phyloP scores from a whole-genome alignment of 163 green algal genomes.

The Coccomyxa subellipsoidea region DNA sequence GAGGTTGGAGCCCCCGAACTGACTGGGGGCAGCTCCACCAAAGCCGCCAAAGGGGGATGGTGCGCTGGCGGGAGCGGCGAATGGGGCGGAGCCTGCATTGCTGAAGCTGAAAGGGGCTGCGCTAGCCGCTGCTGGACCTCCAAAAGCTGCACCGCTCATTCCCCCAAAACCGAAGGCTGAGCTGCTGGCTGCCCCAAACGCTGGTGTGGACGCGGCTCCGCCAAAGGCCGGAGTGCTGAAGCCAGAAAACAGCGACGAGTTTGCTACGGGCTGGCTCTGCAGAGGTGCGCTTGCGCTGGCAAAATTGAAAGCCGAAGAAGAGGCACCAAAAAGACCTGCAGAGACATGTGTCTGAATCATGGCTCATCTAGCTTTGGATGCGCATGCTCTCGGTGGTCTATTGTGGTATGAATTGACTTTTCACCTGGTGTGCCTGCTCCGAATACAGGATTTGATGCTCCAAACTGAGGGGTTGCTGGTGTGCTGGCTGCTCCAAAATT shows the following conservation, averaged over 20 bases:
- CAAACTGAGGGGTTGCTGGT: constrained; percentile 6
- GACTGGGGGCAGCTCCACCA: not conserved
- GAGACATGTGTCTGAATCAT: not conserved
- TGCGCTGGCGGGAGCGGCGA: not conserved
- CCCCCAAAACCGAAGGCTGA: constrained; percentile 12
- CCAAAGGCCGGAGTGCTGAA: constrained; percentile 5
- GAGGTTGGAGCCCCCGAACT: not conserved
- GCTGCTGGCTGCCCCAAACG: constrained; percentile 16
- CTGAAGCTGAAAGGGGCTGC: not conserved
- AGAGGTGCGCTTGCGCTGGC: not conserved
- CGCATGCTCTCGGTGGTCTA: no score
- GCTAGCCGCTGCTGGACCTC: not conserved
- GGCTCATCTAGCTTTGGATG: not conserved
- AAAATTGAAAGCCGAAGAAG: constrained; percentile 35
- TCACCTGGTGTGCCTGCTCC: not conserved
- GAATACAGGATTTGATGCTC: not conserved
- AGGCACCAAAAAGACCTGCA: constrained; percentile 38
- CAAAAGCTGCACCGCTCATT: not conserved
- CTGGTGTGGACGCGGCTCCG: not conserved
- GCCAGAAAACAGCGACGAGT: constrained; percentile 27
- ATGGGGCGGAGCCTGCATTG: not conserved
- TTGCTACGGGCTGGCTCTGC: constrained; percentile 13
- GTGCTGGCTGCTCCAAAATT: constrained; percentile 26
- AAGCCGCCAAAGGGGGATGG: not conserved
- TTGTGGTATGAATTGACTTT: not conserved